Evolutionary conservation across 257 asterid species (phyloP).

Genomic region (Linderniella brevidens): DNA sequence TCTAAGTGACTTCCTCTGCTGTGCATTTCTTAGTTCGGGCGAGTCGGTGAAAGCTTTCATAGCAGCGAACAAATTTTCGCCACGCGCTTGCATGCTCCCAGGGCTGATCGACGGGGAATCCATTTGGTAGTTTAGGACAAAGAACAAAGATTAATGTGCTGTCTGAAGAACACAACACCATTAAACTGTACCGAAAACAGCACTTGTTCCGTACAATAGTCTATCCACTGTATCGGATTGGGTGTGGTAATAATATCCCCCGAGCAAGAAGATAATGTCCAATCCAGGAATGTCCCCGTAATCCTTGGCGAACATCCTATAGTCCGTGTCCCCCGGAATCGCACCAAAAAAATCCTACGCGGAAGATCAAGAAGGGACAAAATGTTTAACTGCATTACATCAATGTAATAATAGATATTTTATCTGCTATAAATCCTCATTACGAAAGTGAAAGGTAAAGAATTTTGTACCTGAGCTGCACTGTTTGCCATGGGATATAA

Average conservation of each 20-base stretch:
- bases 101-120: constrained; percentile 36
- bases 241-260: constrained; percentile 95
- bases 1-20: constrained; percentile 39
- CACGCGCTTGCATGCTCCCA: constrained; percentile 99
- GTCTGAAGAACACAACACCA: constrained; percentile 13
- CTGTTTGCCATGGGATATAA: constrained; percentile 91
- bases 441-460: constrained; percentile 3
- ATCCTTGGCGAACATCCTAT: constrained; percentile 83
- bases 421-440: no score
- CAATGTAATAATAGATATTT: no score
- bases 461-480: constrained; percentile 86
- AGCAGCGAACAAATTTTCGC: constrained; percentile 65
- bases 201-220: constrained; percentile 79
- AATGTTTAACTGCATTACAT: no score
- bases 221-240: constrained; percentile 95
- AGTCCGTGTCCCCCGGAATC: constrained; percentile 96
- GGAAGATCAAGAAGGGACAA: background rate
- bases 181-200: constrained; percentile 36
- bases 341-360: constrained; percentile 75
- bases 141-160: constrained; percentile 8
- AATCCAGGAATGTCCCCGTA: constrained; percentile 94
- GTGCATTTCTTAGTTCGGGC: constrained; percentile 58
- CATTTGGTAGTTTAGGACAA: constrained; percentile 17
- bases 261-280: constrained; percentile 89
- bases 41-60: constrained; percentile 78